A percentile compares a stretch with the other conserved stretches of the same genome.
Evolutionary conservation across 352 stramenopile genomes (phyloP).

Genomic region (Halophytophthora polymorphica): DNA sequence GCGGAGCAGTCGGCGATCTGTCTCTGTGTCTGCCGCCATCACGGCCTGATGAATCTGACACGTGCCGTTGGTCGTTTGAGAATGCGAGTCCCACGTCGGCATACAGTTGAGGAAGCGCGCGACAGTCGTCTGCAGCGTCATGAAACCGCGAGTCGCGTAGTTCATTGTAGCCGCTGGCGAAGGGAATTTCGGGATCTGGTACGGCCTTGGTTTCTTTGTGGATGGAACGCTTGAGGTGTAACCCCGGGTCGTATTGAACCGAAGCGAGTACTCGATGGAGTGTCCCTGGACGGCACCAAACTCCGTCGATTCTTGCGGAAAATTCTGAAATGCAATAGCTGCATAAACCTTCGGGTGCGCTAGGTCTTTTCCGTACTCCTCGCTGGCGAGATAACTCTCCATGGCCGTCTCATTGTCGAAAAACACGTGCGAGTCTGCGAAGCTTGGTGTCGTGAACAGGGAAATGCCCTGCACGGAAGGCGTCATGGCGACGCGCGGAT

Average conservation of each 20-base stretch:
- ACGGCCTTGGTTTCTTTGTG: conserved; percentile 28
- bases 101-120: conserved; percentile 67
- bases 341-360: conserved; percentile 62
- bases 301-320: conserved; percentile 24
- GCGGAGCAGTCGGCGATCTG: conserved; percentile 37
- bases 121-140: conserved; percentile 71
- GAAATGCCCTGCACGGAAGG: conserved; percentile 34
- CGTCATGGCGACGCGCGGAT: conserved; percentile 55
- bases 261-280: conserved; percentile 56
- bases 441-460: conserved; percentile 46
- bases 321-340: conserved; percentile 57
- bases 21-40: conserved; percentile 14
- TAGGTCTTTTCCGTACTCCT: conserved; percentile 47
- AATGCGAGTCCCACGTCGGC: conserved; percentile 40
- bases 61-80: conserved; percentile 22
- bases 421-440: conserved; percentile 52
- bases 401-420: conserved; percentile 53
- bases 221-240: conserved; percentile 40
- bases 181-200: conserved; percentile 12
- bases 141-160: conserved; percentile 65
- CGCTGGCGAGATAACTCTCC: conserved; percentile 48
- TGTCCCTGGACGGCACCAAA: conserved; percentile 38
- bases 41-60: conserved; percentile 49
- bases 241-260: conserved; percentile 61
- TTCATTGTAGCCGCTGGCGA: conserved; percentile 20